phyloP scores from a whole-genome alignment of 768 basidiomycete genomes.

The Boletus rex-veris region DNA sequence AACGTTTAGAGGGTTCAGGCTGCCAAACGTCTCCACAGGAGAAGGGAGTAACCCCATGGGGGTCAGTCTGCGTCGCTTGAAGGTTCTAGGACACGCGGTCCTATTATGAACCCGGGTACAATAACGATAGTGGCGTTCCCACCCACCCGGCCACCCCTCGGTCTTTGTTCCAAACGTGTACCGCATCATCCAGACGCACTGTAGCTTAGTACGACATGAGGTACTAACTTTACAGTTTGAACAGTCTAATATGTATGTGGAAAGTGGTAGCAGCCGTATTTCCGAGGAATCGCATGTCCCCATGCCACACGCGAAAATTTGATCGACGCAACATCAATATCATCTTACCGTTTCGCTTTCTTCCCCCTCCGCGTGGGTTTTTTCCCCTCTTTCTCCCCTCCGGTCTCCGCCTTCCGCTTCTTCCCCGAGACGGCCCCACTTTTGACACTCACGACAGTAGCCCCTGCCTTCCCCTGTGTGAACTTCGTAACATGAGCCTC shows the following conservation, averaged over 20 bases:
- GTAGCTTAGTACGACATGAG: too few species aligned
- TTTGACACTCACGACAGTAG: slow-evolving; percentile 79
- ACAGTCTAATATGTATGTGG: too few species aligned
- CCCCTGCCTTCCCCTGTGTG: slow-evolving; percentile 42
- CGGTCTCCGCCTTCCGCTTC: slow-evolving; percentile 54
- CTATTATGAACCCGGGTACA: too few species aligned
- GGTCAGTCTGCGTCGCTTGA: neutral
- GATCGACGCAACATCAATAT: neutral
- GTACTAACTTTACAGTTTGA: too few species aligned
- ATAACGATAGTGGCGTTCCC: neutral
- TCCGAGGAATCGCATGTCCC: neutral
- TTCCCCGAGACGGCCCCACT: slow-evolving; percentile 35
- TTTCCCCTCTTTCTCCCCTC: slow-evolving; percentile 38
- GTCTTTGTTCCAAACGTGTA: neutral
- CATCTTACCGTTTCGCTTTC: slow-evolving; percentile 34
- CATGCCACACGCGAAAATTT: neutral
- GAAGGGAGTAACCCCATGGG: neutral
- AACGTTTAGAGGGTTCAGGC: too few species aligned
- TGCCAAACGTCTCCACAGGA: too few species aligned
- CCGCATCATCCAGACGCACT: too few species aligned
- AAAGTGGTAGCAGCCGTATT: neutral
- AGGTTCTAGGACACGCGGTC: too few species aligned
- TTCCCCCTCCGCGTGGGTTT: slow-evolving; percentile 48
- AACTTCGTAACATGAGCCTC: slow-evolving; percentile 66
- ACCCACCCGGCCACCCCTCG: neutral